A percentile compares a stretch with the other conserved stretches of the same genome.
Evolutionary conservation across 192 early-diverging fungal species (phyloP).

Genomic region (Mortierella antarctica): DNA sequence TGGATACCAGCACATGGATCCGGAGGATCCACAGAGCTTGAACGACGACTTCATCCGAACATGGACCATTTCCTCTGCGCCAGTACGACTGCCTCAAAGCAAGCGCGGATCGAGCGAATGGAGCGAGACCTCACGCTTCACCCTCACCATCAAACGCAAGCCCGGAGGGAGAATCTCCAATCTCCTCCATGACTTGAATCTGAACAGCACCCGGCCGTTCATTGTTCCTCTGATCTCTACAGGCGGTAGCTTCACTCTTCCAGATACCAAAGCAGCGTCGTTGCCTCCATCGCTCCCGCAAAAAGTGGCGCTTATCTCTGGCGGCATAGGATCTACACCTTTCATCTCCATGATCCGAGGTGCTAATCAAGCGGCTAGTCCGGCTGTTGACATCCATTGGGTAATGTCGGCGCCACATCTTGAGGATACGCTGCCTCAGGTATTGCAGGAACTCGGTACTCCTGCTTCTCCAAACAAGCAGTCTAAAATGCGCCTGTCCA

Average conservation of each 20-base stretch:
- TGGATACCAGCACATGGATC: constrained; percentile 42
- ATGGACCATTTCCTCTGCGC: constrained; percentile 43
- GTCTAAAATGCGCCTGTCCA: background rate
- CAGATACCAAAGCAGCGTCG: background rate
- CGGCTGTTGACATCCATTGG: constrained; percentile 26
- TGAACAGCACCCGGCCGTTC: background rate
- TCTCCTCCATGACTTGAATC: constrained; percentile 4
- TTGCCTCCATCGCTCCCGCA: background rate
- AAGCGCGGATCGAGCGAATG: background rate
- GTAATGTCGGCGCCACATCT: constrained; percentile 17
- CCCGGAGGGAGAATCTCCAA: constrained; percentile 32
- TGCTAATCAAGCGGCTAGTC: background rate
- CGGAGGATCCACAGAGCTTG: constrained; percentile 35
- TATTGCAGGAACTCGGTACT: constrained; percentile 7
- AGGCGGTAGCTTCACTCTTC: constrained; percentile 30
- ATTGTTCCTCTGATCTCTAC: constrained; percentile 18
- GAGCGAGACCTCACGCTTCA: constrained; percentile 13
- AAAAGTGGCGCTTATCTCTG: constrained; percentile 29
- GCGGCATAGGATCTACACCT: constrained; percentile 42
- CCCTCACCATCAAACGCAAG: constrained; percentile 37
- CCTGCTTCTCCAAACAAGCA: background rate
- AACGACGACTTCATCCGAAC: constrained; percentile 51
- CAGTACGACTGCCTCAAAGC: background rate
- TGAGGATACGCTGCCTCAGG: constrained; percentile 12
- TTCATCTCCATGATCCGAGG: constrained; percentile 48